phyloP scores from a whole-genome alignment of 225 moss, liverwort and hornwort genomes.

The Neckera pumila region DNA sequence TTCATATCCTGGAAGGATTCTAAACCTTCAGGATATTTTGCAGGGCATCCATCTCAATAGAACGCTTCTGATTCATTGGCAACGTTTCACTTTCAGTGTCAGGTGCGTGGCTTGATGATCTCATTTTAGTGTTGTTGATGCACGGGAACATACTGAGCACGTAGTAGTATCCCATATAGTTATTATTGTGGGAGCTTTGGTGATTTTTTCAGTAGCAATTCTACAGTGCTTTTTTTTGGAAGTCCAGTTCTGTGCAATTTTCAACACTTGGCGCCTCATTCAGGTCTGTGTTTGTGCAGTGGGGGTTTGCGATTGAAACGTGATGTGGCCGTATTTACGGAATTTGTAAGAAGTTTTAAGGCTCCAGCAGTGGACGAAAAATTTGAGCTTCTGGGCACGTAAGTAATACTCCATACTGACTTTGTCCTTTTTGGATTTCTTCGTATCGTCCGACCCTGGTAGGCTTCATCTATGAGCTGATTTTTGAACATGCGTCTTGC shows the following conservation, averaged over 20 bases:
- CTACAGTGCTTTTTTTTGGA: background rate
- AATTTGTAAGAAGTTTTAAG: slow-evolving; percentile 79
- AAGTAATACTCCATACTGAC: slow-evolving; percentile 3
- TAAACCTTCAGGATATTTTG: slow-evolving; percentile 1
- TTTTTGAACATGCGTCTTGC: slow-evolving; percentile 7
- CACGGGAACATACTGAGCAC: background rate
- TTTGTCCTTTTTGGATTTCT: background rate
- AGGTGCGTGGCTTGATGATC: slow-evolving; percentile 32
- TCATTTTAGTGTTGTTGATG: background rate
- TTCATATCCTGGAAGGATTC: background rate
- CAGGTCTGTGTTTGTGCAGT: slow-evolving; percentile 21
- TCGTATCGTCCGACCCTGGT: background rate
- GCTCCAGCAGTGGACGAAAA: slow-evolving; percentile 91
- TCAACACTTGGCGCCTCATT: background rate
- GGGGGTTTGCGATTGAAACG: slow-evolving; percentile 85
- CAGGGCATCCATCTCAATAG: slow-evolving; percentile 78
- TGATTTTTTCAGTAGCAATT: background rate
- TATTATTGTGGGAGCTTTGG: background rate
- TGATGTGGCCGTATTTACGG: slow-evolving; percentile 69
- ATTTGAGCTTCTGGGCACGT: slow-evolving; percentile 86
- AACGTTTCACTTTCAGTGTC: slow-evolving; percentile 71
- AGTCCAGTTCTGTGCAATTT: background rate
- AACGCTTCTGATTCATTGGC: slow-evolving; percentile 64
- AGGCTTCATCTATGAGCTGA: background rate
- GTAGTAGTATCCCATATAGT: background rate